Evolutionary conservation across 2,329 filamentous ascomycete genomes (phyloP), one percentile per base, ranked within the genome.

Genomic region (Arthrobotrys musiformis): DNA sequence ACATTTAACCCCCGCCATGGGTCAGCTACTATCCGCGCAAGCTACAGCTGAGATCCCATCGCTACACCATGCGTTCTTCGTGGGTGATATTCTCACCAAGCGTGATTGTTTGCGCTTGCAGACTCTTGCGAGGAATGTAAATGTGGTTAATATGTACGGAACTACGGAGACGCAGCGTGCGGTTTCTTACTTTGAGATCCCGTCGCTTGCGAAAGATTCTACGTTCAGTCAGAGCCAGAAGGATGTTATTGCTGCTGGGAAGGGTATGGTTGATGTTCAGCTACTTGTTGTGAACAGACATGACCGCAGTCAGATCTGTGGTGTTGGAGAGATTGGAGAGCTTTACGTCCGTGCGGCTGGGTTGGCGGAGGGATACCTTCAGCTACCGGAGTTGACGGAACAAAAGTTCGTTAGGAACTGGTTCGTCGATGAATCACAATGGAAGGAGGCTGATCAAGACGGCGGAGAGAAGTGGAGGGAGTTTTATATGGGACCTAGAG

Each of bases 1-100:
- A 11, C 95, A 98, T 84, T 85, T 98, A 42, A 99, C 95, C 0
- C 95, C 95, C 8, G 95, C 95, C 70, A 97, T 98, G 94, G 94
- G 94, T 68, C 93, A 97, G 81, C 95, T 98, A 78, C 85, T 98
- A 1, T 90, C 94, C n/a, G 94, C 93, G 48, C 93, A 92, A 79
- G 92, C 93, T 24, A 90, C 86, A 2, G 90, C 92, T 0, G 84
- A 92, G 79, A 96, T 97, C 81, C 91, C 93, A 0, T 86, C 88
- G 11, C 86, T 98, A n/a, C 87, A 91, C 72, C 87, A 89, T 70
- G 93, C 90, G 17, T 94, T 98, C 86, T 98, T 94, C 79, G 94
- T 98, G 0, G 95, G 95, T 33, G 94, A 98, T 82, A 86, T 97
- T 35, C 84, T 98, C 56, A 96, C 93, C 79, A 97, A 90, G 82